Evolutionary conservation across 805 yeast genomes (phyloP).

Genomic region (Candida mattraensis): DNA sequence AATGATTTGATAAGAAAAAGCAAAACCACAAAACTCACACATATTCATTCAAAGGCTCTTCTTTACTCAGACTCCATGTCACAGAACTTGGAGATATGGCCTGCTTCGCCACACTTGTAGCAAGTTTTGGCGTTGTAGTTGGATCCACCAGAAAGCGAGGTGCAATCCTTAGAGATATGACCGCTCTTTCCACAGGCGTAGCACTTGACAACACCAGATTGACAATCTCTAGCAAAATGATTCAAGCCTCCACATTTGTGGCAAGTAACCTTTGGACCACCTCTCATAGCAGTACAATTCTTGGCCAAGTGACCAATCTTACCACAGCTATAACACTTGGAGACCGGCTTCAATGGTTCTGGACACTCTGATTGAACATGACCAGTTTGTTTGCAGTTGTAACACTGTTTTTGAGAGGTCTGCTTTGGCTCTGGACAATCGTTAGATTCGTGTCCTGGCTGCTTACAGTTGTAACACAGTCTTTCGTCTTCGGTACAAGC

Average conservation of each 20-base stretch:
- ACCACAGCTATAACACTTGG: slow-evolving; percentile 80
- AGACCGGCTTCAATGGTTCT: slow-evolving; percentile 50
- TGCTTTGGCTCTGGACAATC: slow-evolving; percentile 90
- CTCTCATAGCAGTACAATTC: slow-evolving; percentile 46
- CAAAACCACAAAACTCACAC: slow-evolving; percentile 1
- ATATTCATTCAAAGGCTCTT: slow-evolving; percentile 1
- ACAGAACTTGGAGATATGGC: slow-evolving; percentile 88
- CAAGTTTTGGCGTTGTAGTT: slow-evolving; percentile 54
- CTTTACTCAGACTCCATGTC: slow-evolving; percentile 16
- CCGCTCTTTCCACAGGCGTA: slow-evolving; percentile 92
- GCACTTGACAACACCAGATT: slow-evolving; percentile 66
- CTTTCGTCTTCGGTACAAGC: slow-evolving; percentile 82
- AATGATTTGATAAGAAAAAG: not conserved
- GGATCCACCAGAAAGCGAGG: slow-evolving; percentile 51
- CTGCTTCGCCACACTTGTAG: slow-evolving; percentile 74
- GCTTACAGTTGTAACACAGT: slow-evolving; percentile 89
- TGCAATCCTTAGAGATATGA: slow-evolving; percentile 85
- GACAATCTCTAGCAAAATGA: slow-evolving; percentile 91
- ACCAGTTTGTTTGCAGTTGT: slow-evolving; percentile 89
- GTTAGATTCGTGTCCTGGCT: slow-evolving; percentile 85
- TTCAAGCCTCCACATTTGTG: slow-evolving; percentile 92
- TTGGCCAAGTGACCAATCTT: slow-evolving; percentile 81
- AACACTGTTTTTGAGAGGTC: slow-evolving; percentile 83
- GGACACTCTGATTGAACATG: slow-evolving; percentile 88
- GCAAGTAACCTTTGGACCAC: slow-evolving; percentile 54